Base-by-base conservation (phyloP, 2,329 filamentous ascomycete genomes). In the Botryotinia calthae region DNA sequence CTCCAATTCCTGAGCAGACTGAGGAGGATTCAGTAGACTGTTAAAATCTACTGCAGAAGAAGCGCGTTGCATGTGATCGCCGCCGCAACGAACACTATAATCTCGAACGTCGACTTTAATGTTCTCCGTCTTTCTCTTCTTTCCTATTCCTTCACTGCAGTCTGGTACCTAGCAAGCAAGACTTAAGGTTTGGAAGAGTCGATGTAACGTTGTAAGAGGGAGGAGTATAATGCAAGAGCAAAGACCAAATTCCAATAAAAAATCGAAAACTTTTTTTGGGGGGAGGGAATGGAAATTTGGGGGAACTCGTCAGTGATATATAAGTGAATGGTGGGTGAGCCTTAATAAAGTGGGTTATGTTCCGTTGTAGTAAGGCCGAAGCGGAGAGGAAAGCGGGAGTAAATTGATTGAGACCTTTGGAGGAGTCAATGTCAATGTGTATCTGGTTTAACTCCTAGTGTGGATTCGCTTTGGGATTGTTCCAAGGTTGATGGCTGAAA, bases 51-150 rank as follows among this genome's bases (percentile, higher is more conserved):
- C 89, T 82, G 90, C 89, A 78, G 91, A 91, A 80, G 88, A 86
- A 86, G 89, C 87, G 83, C 89, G 89, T 87, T 92, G 90, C 91
- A 93, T 93, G 87, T 91, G 89, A 90, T 85, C 82, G 83, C 81
- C 80, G 79, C 79, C 78, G 78, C 79, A 79, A 79, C 82, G 80
- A 80, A 78, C 44, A 14, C 8, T 46, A 20, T 37, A 54, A 54
- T 20, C 25, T 40, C 6, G 6, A 40, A 16, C 10, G 18, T 51
- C 46, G 63, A 54, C 46, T 37, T 31, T 37, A 37, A 37, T n/a
- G 31, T 22, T 25, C 16, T 48, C 4, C 20, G 14, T 46, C 7
- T 8, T 20, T 46, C 7, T 22, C 5, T 46, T 44, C 42, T 64
- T 37, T 1, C 46, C 44, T 51, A 20, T n/a, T 37, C 31, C 63